Evolutionary conservation across 768 basidiomycete genomes (phyloP).

Genomic region (Postia placenta): DNA sequence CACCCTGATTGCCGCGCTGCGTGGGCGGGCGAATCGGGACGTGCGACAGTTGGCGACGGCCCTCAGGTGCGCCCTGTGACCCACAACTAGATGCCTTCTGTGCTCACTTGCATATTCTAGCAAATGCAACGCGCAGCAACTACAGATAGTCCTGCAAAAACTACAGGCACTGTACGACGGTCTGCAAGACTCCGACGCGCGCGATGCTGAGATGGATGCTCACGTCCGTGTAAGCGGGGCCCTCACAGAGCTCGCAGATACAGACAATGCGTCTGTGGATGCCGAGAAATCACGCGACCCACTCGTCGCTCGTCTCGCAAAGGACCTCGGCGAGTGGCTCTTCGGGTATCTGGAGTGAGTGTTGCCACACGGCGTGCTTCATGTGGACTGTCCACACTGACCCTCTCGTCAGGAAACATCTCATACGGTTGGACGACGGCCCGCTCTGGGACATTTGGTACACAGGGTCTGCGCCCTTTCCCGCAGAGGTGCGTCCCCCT

Average conservation of each 20-base stretch:
- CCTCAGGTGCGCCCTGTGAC: constrained; percentile 35
- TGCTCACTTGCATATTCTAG: constrained; percentile 16
- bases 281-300: constrained; percentile 6
- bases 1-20: constrained; percentile 40
- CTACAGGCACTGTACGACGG: constrained; percentile 33
- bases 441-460: constrained; percentile 72
- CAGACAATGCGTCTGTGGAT: not conserved
- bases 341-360: constrained; percentile 44
- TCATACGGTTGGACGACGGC: constrained; percentile 42
- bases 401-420: constrained; percentile 30
- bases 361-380: too few species aligned
- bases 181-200: constrained; percentile 25
- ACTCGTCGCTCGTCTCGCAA: constrained; percentile 9
- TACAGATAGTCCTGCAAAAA: constrained; percentile 33
- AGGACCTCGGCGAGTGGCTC: constrained; percentile 44
- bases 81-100: not conserved
- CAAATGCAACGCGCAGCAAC: constrained; percentile 33
- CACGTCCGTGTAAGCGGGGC: constrained; percentile 12
- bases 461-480: constrained; percentile 57
- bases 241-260: constrained; percentile 9
- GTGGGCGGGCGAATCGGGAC: constrained; percentile 37
- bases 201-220: constrained; percentile 27
- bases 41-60: constrained; percentile 40
- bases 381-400: not conserved
- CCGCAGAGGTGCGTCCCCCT: constrained; percentile 55